phyloP scores from a whole-genome alignment of 129 eudicot species.

The Artemisia tridentata region DNA sequence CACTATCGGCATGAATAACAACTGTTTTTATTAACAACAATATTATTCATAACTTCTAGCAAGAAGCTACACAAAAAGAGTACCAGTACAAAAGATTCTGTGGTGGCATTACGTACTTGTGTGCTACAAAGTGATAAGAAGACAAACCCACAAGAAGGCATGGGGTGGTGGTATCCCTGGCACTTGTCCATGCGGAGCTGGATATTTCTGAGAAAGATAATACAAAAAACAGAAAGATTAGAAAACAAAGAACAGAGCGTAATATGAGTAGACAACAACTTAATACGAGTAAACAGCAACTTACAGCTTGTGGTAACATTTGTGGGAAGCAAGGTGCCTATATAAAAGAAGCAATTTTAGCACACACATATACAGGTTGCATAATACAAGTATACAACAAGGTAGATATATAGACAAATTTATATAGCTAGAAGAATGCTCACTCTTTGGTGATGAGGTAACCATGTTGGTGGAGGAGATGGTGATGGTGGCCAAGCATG shows the following conservation, averaged over 20 bases:
- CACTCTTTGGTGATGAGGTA: constrained; percentile 63
- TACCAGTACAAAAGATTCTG: too few relatives aligned
- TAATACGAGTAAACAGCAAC: background rate
- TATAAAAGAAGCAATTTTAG: constrained; percentile 12
- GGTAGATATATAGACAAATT: constrained; percentile 13
- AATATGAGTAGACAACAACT: background rate
- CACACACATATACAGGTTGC: too few relatives aligned
- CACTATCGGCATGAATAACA: constrained; percentile 97
- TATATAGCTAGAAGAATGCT: background rate
- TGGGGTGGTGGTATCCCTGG: constrained; percentile 86
- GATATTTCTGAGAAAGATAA: constrained; percentile 52
- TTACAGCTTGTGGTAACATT: constrained; percentile 59
- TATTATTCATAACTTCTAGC: too few relatives aligned
- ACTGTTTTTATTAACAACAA: too few relatives aligned
- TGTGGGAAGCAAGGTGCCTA: constrained; percentile 60
- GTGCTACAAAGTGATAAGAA: too few relatives aligned
- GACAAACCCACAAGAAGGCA: too few relatives aligned
- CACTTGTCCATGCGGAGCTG: constrained; percentile 47
- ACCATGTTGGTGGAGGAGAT: constrained; percentile 63
- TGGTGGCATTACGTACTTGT: too few relatives aligned
- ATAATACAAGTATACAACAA: background rate
- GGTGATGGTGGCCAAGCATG: constrained; percentile 43
- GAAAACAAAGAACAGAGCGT: background rate
- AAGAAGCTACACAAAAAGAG: too few relatives aligned
- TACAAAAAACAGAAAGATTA: constrained; percentile 1